A percentile compares a stretch with the other conserved stretches of the same genome.
Conservation (phyloP, 2,329 filamentous ascomycete genomes). For the Aspergillus hortae region DNA sequence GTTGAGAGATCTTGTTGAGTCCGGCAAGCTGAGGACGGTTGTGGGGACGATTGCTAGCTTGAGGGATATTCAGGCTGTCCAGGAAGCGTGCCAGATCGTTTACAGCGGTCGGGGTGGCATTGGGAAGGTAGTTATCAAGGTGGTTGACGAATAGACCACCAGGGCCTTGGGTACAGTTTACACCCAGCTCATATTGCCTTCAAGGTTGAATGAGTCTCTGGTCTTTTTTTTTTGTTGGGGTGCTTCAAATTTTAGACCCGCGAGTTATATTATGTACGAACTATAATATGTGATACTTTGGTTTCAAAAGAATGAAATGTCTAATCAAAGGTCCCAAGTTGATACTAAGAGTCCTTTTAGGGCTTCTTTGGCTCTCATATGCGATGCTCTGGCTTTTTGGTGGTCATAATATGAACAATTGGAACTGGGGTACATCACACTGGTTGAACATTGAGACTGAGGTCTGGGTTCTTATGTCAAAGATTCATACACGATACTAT, state of each 20-base stretch:
- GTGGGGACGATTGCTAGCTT: conserved; percentile 42
- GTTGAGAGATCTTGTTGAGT: conserved; percentile 38
- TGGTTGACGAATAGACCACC: background rate
- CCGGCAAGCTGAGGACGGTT: conserved; percentile 45
- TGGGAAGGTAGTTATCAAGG: conserved; percentile 41
- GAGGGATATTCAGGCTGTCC: conserved; percentile 43
- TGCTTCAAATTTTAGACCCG: background rate
- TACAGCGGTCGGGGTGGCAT: conserved; percentile 42
- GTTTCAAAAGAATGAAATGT: no score
- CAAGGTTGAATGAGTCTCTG: background rate
- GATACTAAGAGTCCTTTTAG: no score
- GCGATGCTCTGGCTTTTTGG: background rate
- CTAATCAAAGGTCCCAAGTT: no score
- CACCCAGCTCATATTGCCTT: background rate
- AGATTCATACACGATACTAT: background rate
- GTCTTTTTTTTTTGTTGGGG: no score
- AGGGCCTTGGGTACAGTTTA: background rate
- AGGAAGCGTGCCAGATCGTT: conserved; percentile 40
- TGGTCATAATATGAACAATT: background rate
- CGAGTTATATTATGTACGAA: background rate
- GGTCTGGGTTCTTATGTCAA: background rate
- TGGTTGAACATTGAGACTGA: background rate
- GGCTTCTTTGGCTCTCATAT: background rate
- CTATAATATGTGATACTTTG: background rate
- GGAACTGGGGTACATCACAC: background rate